Evolutionary conservation across 2,329 filamentous ascomycete species (phyloP), one percentile per base, ranked within the genome.

Genomic region (Xylariomycetidae sp.): DNA sequence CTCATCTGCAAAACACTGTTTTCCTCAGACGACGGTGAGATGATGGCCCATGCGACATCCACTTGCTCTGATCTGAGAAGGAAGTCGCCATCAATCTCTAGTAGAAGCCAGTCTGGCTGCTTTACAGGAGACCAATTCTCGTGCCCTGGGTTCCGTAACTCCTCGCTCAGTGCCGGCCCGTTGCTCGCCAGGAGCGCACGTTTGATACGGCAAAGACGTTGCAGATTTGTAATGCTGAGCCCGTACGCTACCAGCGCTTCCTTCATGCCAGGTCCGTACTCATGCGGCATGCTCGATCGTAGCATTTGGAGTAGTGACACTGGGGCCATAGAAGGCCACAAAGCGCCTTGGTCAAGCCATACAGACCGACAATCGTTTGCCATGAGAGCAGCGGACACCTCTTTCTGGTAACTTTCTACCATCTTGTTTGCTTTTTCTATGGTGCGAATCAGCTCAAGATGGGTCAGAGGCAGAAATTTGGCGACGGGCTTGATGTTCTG

Each of bases 1-100:
- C 81, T 78, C 59, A 84, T 72, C 42, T 85, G 80, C 2, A 83
- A 42, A 0, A 83, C 74, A 0, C 76, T 77, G 36, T 84, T 85
- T 0, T 56, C 40, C 0, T 60, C 58, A 0, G 72, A 74, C 0
- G 43, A 31, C 0, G 80, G 79, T 0, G 57, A 57, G 2, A 81
- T 77, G 12, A 76, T 85, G 1, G 76, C 74, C 2, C 58, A 44
- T 0, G 81, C 80, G 9, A 86, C 80, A 5, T 76, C 65, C 0
- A 80, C 64, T 44, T 87, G 82, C 4, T 75, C 71, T 0, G 64
- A 58, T 0, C 82, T 69, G 31, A 86, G 77, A 13, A 81, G 62
- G 3, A 87, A 57, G 36, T 83, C 69, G 1, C 70, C 63, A 27
- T 87, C 82, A 11, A 86, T 72, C 42, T 86, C 81, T 0, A 88